These are phyloP conservation scores for Kwoniella newhampshirensis DNA, from an alignment of 768 basidiomycete species.

Conservation along the genomic window DNA sequence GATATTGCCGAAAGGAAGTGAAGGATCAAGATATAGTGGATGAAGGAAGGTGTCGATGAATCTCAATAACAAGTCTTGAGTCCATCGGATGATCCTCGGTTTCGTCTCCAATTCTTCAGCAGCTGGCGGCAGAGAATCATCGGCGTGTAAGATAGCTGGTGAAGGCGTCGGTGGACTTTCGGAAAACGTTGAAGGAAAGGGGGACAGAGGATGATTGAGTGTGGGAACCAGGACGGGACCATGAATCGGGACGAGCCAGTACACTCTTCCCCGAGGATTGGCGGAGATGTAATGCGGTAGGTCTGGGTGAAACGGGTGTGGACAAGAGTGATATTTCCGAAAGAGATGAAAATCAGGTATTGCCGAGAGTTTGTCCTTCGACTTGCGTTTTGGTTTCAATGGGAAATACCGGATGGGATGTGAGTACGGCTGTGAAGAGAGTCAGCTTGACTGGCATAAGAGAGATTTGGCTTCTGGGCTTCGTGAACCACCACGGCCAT, in stretches of 20 bases:
- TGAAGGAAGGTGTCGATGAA: conserved; percentile 28
- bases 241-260: conserved; percentile 47
- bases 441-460: neutral
- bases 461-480: too few relatives aligned
- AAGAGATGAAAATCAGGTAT: conserved; percentile 16
- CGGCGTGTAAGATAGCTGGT: neutral
- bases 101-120: conserved; percentile 4
- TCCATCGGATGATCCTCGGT: conserved; percentile 38
- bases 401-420: neutral
- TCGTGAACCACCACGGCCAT: too few relatives aligned
- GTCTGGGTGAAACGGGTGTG: conserved; percentile 40
- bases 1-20: conserved; percentile 20
- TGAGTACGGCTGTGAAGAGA: conserved; percentile 2
- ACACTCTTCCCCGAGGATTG: conserved; percentile 23
- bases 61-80: conserved; percentile 10
- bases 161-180: conserved; percentile 1
- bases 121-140: neutral
- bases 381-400: neutral
- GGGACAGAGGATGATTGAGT: conserved; percentile 11
- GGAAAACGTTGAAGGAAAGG: neutral
- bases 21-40: conserved; percentile 13
- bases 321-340: conserved; percentile 6
- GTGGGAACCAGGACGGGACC: conserved; percentile 37
- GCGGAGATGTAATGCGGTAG: conserved; percentile 20
- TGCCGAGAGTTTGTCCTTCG: neutral